A percentile compares a stretch with the other conserved stretches of the same genome.
Evolutionary conservation across 169 alveolate species (phyloP).

Genomic region (Plasmodium relictum): DNA sequence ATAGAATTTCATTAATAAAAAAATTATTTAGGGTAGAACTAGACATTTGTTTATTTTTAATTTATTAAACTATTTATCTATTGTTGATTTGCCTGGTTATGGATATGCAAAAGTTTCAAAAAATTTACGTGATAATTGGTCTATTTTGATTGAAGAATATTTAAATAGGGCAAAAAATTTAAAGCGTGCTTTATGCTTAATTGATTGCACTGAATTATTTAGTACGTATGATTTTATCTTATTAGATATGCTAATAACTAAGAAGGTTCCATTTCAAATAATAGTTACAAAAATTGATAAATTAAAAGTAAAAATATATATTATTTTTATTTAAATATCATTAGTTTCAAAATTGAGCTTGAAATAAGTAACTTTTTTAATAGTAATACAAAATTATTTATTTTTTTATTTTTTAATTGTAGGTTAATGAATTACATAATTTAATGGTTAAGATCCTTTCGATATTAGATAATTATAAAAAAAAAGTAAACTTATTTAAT

Average conservation of each 20-base stretch:
- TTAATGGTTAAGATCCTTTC: constrained; percentile 55
- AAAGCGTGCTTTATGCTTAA: constrained; percentile 84
- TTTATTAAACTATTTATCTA: constrained; percentile 83
- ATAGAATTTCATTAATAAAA: background rate
- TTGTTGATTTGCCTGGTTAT: constrained; percentile 92
- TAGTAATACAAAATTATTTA: background rate
- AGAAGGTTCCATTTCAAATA: constrained; percentile 85
- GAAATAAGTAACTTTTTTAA: too few relatives aligned
- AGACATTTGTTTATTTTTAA: constrained; percentile 90
- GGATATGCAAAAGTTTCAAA: constrained; percentile 88
- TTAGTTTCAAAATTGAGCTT: too few relatives aligned
- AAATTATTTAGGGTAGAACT: constrained; percentile 86
- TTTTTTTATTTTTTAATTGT: background rate
- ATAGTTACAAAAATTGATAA: constrained; percentile 88
- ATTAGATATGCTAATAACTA: constrained; percentile 86
- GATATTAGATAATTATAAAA: constrained; percentile 40
- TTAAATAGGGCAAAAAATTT: constrained; percentile 77
- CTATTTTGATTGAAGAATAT: constrained; percentile 41
- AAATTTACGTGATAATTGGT: constrained; percentile 78
- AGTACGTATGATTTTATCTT: constrained; percentile 82
- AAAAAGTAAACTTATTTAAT: constrained; percentile 33
- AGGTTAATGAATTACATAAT: constrained; percentile 58
- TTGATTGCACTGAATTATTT: constrained; percentile 86
- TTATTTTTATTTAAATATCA: background rate
- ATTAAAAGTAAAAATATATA: constrained; percentile 76